Base-by-base conservation (phyloP, 2,329 filamentous ascomycete species). In the Pyricularia grisea region DNA sequence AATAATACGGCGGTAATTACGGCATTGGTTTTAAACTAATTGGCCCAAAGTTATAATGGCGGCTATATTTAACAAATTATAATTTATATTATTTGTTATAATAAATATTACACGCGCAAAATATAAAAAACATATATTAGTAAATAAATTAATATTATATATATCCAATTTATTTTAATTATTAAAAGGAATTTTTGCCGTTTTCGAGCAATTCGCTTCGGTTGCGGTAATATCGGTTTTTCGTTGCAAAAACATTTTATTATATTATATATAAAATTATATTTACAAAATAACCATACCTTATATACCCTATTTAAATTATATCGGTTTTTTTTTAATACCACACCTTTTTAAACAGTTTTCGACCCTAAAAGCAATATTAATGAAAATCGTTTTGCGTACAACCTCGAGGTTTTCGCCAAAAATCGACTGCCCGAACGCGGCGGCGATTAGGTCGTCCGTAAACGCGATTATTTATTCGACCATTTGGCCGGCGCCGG, bases 401-500 rank as follows among this genome's bases (percentile, higher is more conserved):
- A 70, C 28, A 36, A 60, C 63, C 60, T 71, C 50, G 71, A 81
- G 23, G 78, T 76, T n/a, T 33, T 71, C 79, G 27, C 82, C 83
- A 61, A 78, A 76, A 69, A 85, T 79, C 70, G 76, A 78, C 73
- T 81, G 77, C 10, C 81, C 83, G 67, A 84, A 81, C 9, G 81
- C 78, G 36, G 83, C 83, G 65, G 79, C 77, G 28, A 86, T 78
- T 60, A 84, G 75, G 70, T 83, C 79, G 67, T 79, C 75, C 69
- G 77, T 77, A 65, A 85, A 74, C n/a, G 79, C 78, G 71, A 87
- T 83, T 66, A 83, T 78, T 73, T 82, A 81, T 73, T 87, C 81
- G 58, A 82, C 81, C 66, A 82, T 75, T 75, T 84, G 82, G 67
- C 82, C 80, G n/a, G 81, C 79, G 63, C 85, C 84, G 36, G 82